Percentiles rank a stretch among this genome's conserved stretches.
phyloP scores from a whole-genome alignment of 768 basidiomycete genomes.

The Pleurotus ostreatus region DNA sequence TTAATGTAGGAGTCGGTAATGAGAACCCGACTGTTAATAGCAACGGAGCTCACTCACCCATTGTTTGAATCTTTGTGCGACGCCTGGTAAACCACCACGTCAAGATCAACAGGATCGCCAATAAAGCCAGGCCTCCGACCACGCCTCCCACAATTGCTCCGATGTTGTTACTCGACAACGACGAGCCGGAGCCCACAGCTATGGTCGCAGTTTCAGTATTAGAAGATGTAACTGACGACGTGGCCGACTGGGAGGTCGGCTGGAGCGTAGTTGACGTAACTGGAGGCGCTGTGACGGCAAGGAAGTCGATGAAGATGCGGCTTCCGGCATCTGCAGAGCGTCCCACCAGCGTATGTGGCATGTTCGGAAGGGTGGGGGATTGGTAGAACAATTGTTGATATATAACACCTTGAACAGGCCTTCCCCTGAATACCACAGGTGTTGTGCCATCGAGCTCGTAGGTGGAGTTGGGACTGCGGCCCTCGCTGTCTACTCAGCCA shows the following conservation, averaged over 20 bases:
- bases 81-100: background rate
- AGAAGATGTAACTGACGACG: background rate
- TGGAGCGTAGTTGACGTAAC: background rate
- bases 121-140: background rate
- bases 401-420: background rate
- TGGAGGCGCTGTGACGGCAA: background rate
- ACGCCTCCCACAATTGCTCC: background rate
- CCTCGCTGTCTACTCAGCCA: background rate
- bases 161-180: background rate
- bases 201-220: background rate
- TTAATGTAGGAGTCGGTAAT: no score
- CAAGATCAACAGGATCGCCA: background rate
- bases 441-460: background rate
- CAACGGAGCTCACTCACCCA: no score
- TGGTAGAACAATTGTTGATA: slow-evolving; percentile 1
- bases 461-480: background rate
- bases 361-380: background rate
- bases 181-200: background rate
- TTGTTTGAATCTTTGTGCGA: no score
- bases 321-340: background rate
- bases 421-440: background rate
- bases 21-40: no score
- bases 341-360: background rate
- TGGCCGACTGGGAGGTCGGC: background rate
- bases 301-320: background rate